A percentile compares a stretch with the other conserved stretches of the same genome.
phyloP scores from a whole-genome alignment of 768 basidiomycete species.

The Mycena rosella region DNA sequence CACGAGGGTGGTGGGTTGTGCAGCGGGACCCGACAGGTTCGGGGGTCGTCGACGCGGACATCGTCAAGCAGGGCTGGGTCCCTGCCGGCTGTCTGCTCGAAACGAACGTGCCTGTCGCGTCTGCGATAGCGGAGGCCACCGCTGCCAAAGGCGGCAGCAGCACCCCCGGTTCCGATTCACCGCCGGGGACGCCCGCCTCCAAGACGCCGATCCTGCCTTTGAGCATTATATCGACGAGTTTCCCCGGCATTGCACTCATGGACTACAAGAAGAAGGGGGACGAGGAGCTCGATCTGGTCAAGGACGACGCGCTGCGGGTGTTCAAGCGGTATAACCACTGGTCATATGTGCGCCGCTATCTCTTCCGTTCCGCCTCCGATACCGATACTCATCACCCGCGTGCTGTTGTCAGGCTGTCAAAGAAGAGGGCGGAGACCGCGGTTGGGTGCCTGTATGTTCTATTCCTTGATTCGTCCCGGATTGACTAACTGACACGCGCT shows the following conservation, averaged over 20 bases:
- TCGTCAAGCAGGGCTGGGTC: conserved; percentile 94
- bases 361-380: conserved; percentile 6
- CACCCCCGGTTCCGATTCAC: conserved; percentile 50
- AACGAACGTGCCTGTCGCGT: conserved; percentile 90
- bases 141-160: conserved; percentile 59
- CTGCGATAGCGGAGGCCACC: conserved; percentile 86
- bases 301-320: conserved; percentile 90
- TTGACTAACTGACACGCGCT: conserved; percentile 26
- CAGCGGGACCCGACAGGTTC: conserved; percentile 92
- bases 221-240: conserved; percentile 96
- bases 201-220: conserved; percentile 89
- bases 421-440: conserved; percentile 92
- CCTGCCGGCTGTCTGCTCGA: conserved; percentile 97
- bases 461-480: conserved; percentile 42
- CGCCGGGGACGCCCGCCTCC: conserved; percentile 55
- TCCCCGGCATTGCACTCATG: conserved; percentile 96
- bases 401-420: conserved; percentile 84
- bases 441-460: conserved; percentile 91
- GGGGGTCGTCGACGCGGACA: conserved; percentile 81
- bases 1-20: conserved; percentile 99
- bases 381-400: conserved; percentile 23
- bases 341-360: conserved; percentile 80
- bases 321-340: conserved; percentile 99
- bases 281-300: conserved; percentile 90
- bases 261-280: conserved; percentile 95